Conservation (phyloP, 306 rosid species). For the Quercus parvula region DNA sequence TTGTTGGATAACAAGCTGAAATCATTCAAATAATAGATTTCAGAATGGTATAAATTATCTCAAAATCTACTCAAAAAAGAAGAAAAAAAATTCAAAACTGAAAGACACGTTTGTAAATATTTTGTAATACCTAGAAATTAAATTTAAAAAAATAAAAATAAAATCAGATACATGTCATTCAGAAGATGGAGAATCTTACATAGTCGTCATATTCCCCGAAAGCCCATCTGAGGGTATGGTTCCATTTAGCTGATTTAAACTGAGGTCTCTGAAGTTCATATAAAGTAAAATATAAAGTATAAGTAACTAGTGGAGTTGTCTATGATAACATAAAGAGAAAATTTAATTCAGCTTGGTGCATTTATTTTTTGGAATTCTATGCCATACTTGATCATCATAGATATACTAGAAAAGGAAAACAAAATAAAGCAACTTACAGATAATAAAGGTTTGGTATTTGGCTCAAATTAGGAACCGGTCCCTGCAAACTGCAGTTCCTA, state of each 20-base stretch:
- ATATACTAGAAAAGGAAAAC: conserved; percentile 3
- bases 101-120: background rate
- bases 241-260: conserved; percentile 71
- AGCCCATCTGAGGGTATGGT: conserved; percentile 57
- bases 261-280: conserved; percentile 70
- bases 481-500: conserved; percentile 79
- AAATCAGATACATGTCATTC: conserved; percentile 1
- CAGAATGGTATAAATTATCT: background rate
- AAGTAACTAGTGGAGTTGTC: conserved; percentile 10
- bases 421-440: conserved; percentile 58
- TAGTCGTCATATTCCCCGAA: conserved; percentile 66
- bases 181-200: conserved; percentile 57
- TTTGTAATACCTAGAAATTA: background rate
- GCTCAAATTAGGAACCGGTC: conserved; percentile 84
- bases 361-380: conserved; percentile 10
- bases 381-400: background rate
- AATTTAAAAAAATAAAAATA: background rate
- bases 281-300: conserved; percentile 19
- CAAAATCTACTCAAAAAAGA: too few species aligned
- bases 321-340: background rate
- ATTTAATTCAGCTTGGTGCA: background rate
- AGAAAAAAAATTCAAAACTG: background rate
- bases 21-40: conserved; percentile 13
- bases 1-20: conserved; percentile 80
- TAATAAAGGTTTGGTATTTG: conserved; percentile 49